Conservation (phyloP, 805 yeast genomes). For the Myxozyma kluyveri region DNA sequence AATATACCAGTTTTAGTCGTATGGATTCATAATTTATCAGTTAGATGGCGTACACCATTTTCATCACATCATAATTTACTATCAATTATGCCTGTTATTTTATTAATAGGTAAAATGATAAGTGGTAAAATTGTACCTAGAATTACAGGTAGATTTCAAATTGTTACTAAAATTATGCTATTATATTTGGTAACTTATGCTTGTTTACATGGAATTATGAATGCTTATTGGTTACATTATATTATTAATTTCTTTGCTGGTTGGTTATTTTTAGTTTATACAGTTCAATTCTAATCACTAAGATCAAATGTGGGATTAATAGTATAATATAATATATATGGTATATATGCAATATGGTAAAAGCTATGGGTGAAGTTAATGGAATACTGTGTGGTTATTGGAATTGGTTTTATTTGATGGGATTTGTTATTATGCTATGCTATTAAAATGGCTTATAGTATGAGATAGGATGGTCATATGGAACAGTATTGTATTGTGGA, state of each 20-base stretch:
- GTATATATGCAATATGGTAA: background rate
- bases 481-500: no score
- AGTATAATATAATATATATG: background rate
- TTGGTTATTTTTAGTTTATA: slow-evolving; percentile 30
- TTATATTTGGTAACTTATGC: slow-evolving; percentile 59
- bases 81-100: slow-evolving; percentile 69
- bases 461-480: no score
- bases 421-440: no score
- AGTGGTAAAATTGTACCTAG: slow-evolving; percentile 50
- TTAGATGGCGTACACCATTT: slow-evolving; percentile 80
- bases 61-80: slow-evolving; percentile 81
- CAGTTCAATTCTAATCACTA: slow-evolving; percentile 1
- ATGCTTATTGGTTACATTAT: slow-evolving; percentile 82
- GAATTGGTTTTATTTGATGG: no score
- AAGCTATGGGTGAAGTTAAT: background rate
- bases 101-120: slow-evolving; percentile 55
- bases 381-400: background rate
- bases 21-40: slow-evolving; percentile 72
- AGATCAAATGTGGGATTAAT: background rate
- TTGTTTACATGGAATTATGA: slow-evolving; percentile 71
- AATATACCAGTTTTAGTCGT: slow-evolving; percentile 76
- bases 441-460: no score
- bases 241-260: slow-evolving; percentile 55
- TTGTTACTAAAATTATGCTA: slow-evolving; percentile 43
- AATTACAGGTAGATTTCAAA: slow-evolving; percentile 35